phyloP scores from a whole-genome alignment of 163 green algal species.

The Scenedesmus sp. region DNA sequence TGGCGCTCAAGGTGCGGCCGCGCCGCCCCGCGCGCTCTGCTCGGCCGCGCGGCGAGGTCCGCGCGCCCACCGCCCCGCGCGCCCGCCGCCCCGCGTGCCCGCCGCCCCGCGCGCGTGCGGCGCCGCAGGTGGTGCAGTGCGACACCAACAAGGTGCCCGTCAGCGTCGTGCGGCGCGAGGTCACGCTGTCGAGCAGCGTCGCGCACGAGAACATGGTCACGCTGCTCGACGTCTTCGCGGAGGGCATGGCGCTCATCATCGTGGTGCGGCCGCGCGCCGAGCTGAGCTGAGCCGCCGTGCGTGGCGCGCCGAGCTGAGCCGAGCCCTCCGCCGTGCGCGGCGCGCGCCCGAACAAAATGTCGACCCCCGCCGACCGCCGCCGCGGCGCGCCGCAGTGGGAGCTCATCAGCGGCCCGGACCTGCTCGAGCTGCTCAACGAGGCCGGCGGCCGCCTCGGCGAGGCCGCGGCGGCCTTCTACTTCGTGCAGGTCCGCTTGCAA shows the following conservation, averaged over 20 bases:
- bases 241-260: conserved; percentile 73
- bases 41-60: no score
- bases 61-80: no score
- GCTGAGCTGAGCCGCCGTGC: background rate
- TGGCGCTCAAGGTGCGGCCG: conserved; percentile 49
- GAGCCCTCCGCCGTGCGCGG: no score
- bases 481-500: conserved; percentile 53
- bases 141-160: conserved; percentile 33
- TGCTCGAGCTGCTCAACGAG: conserved; percentile 88
- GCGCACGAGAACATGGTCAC: conserved; percentile 80
- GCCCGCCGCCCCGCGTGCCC: no score
- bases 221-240: conserved; percentile 83
- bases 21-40: no score
- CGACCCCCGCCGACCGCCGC: no score
- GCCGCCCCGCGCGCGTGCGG: no score
- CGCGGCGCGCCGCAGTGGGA: conserved; percentile 80
- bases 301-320: no score
- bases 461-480: conserved; percentile 64
- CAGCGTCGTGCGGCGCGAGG: conserved; percentile 49
- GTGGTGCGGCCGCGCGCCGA: conserved; percentile 56
- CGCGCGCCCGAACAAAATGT: conserved; percentile 8
- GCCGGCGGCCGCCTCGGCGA: conserved; percentile 53
- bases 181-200: conserved; percentile 35
- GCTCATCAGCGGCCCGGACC: conserved; percentile 77
- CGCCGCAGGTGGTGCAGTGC: conserved; percentile 26